A percentile compares a stretch with the other conserved stretches of the same genome.
These are phyloP conservation scores for Fraxinus excelsior DNA, from an alignment of 257 asterid genomes.

Conservation along the genomic window DNA sequence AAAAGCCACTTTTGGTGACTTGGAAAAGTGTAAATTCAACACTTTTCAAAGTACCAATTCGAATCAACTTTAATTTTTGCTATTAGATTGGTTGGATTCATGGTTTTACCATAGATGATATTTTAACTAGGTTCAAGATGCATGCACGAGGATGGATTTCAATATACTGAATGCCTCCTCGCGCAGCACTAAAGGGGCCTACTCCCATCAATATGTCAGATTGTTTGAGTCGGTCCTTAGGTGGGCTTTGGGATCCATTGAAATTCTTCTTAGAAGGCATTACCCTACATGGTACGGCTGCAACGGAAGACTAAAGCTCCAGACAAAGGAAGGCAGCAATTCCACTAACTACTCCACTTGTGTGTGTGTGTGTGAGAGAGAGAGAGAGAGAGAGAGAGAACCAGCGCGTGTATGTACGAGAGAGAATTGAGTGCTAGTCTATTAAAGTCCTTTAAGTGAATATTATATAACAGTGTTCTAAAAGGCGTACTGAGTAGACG, in stretches of 20 bases:
- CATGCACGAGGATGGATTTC: conserved; percentile 62
- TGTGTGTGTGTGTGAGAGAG: neutral
- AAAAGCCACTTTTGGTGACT: too few relatives aligned
- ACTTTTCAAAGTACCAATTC: neutral
- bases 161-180: conserved; percentile 58
- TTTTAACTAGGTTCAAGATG: conserved; percentile 55
- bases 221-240: conserved; percentile 57
- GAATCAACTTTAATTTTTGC: neutral
- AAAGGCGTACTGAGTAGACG: too few relatives aligned
- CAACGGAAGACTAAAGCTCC: conserved; percentile 46
- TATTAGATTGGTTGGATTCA: conserved; percentile 58
- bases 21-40: too few relatives aligned
- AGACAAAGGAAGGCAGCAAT: neutral
- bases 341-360: conserved; percentile 29
- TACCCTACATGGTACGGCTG: conserved; percentile 63
- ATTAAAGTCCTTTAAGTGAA: too few relatives aligned
- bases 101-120: conserved; percentile 56
- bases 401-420: too few relatives aligned
- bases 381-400: too few relatives aligned
- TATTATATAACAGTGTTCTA: too few relatives aligned
- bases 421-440: too few relatives aligned
- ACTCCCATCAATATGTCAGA: conserved; percentile 61
- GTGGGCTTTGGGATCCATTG: conserved; percentile 61
- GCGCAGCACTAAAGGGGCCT: conserved; percentile 57
- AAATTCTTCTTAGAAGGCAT: conserved; percentile 58